Conservation (phyloP, 1,284 basidiomycete genomes). For the Sparassis latifolia region DNA sequence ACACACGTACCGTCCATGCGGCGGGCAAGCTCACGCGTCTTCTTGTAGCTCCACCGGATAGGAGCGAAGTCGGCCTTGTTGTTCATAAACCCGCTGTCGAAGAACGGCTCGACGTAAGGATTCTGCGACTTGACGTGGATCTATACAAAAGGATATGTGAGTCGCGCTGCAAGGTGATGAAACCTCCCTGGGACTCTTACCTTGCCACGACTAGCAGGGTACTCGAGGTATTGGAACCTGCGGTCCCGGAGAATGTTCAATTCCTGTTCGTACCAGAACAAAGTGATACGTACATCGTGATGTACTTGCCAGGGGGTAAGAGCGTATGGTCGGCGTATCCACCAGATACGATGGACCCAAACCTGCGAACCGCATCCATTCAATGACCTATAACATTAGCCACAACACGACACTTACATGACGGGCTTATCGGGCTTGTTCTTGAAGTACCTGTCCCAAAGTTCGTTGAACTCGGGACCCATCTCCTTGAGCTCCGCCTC, state of each 20-base stretch:
- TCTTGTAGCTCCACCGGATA: constrained; percentile 72
- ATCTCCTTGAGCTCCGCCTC: constrained; percentile 65
- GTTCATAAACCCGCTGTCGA: constrained; percentile 73
- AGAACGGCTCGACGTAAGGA: constrained; percentile 59
- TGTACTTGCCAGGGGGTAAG: constrained; percentile 64
- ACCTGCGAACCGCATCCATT: constrained; percentile 29
- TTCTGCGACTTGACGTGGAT: constrained; percentile 57
- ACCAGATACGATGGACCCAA: constrained; percentile 59
- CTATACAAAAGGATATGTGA: constrained; percentile 20
- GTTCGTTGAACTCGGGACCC: constrained; percentile 67
- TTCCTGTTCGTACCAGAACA: not conserved
- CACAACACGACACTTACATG: constrained; percentile 33
- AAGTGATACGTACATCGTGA: constrained; percentile 45
- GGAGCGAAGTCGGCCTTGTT: constrained; percentile 72
- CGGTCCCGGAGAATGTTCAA: not conserved
- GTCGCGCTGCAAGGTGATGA: not conserved
- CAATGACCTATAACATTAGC: not conserved
- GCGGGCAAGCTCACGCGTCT: constrained; percentile 64
- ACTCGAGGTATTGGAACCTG: constrained; percentile 69
- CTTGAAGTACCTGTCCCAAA: constrained; percentile 66
- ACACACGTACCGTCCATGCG: constrained; percentile 54
- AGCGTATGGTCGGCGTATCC: constrained; percentile 66
- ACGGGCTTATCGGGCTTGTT: constrained; percentile 74
- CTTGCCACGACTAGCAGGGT: constrained; percentile 62
- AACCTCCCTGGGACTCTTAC: constrained; percentile 19